Evolutionary conservation across 1,284 basidiomycete species (phyloP).

Genomic region (Anthracocystis setariae): DNA sequence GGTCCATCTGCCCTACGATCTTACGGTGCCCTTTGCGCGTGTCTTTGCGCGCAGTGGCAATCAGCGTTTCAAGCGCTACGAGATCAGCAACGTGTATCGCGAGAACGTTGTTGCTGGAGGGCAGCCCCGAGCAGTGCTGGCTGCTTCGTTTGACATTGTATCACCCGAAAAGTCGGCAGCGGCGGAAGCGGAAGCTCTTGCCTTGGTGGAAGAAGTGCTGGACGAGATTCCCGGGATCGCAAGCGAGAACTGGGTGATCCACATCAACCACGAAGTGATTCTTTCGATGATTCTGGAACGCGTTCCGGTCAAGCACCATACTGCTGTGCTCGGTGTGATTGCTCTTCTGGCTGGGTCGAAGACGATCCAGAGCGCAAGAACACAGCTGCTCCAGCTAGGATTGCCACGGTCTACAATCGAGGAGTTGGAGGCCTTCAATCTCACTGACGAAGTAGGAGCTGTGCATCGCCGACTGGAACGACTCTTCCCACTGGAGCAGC

Average conservation of each 20-base stretch:
- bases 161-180: constrained; percentile 64
- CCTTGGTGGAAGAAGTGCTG: constrained; percentile 62
- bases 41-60: constrained; percentile 79
- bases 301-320: constrained; percentile 58
- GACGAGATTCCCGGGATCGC: constrained; percentile 62
- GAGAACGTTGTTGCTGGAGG: constrained; percentile 67
- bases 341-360: constrained; percentile 44
- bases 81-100: constrained; percentile 72
- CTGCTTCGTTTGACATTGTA: constrained; percentile 67
- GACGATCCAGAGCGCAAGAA: constrained; percentile 46
- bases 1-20: constrained; percentile 65
- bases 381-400: constrained; percentile 54
- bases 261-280: constrained; percentile 63
- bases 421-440: constrained; percentile 61
- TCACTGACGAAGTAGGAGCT: constrained; percentile 53
- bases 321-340: constrained; percentile 44
- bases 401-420: constrained; percentile 60
- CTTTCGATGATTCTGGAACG: constrained; percentile 59
- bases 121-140: constrained; percentile 66
- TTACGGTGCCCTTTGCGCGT: constrained; percentile 82
- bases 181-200: constrained; percentile 65
- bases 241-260: constrained; percentile 60
- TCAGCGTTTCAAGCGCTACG: constrained; percentile 87
- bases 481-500: constrained; percentile 52
- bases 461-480: constrained; percentile 49